A percentile compares a stretch with the other conserved stretches of the same genome.
phyloP scores from a whole-genome alignment of 2,329 filamentous ascomycete genomes.

The Epicoccum nigrum region DNA sequence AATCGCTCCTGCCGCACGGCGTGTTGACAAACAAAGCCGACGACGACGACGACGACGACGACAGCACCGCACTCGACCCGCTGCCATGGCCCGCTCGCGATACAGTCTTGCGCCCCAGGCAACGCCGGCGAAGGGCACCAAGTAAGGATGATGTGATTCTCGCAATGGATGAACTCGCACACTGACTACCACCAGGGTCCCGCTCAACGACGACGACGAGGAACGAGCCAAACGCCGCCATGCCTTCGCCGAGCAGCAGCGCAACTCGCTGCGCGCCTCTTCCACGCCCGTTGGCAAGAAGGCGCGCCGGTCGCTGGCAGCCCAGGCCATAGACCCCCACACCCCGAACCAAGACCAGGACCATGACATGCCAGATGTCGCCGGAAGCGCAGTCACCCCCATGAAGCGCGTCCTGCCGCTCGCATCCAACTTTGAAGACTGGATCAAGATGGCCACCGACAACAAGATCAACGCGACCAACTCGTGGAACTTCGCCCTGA shows the following conservation, averaged over 20 bases:
- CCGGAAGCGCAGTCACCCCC: conserved; percentile 81
- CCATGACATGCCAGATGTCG: conserved; percentile 63
- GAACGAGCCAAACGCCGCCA: conserved; percentile 92
- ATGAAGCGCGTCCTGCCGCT: conserved; percentile 91
- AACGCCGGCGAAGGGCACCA: conserved; percentile 8
- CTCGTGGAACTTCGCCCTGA: conserved; percentile 99
- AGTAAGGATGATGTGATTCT: neutral
- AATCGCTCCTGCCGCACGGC: conserved; percentile 1
- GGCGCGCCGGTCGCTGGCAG: conserved; percentile 60
- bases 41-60: conserved; percentile 19
- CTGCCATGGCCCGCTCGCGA: conserved; percentile 62
- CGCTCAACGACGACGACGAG: conserved; percentile 91
- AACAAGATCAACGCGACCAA: conserved; percentile 96
- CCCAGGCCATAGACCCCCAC: conserved; percentile 52
- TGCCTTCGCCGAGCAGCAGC: conserved; percentile 65
- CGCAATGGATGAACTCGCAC: no score
- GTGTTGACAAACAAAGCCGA: conserved; percentile 35
- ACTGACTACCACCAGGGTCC: conserved; percentile 67
- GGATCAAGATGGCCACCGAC: conserved; percentile 99
- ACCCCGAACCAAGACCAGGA: conserved; percentile 57
- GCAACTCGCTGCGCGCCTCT: conserved; percentile 87
- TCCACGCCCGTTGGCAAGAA: conserved; percentile 72
- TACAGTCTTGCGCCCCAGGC: conserved; percentile 28
- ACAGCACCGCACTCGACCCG: conserved; percentile 21
- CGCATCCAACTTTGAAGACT: conserved; percentile 97